phyloP scores from a whole-genome alignment of 441 rosid species.

The Corymbia calophylla region DNA sequence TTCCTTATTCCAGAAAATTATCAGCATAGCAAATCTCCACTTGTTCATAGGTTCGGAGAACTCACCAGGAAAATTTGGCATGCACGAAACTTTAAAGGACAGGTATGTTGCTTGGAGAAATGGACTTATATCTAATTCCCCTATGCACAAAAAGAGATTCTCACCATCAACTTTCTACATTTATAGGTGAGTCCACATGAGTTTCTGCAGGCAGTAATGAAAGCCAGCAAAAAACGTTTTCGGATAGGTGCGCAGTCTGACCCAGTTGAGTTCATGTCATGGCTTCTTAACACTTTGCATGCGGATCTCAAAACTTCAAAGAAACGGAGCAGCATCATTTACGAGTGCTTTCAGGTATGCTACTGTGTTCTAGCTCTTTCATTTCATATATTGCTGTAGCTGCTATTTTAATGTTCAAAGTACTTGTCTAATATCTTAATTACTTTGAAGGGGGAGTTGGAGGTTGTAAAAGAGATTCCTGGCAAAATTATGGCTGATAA shows the following conservation, averaged over 20 bases:
- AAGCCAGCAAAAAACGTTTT: conserved; percentile 78
- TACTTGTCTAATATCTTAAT: conserved; percentile 3
- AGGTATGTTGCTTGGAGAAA: conserved; percentile 37
- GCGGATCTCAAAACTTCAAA: conserved; percentile 54
- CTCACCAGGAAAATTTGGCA: conserved; percentile 96
- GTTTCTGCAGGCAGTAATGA: conserved; percentile 95
- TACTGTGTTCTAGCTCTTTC: background rate
- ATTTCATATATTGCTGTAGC: background rate
- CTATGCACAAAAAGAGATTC: background rate
- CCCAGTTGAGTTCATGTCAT: conserved; percentile 92
- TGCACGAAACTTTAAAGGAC: conserved; percentile 94
- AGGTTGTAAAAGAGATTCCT: conserved; percentile 79
- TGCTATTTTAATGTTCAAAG: background rate
- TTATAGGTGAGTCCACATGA: conserved; percentile 97
- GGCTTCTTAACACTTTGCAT: conserved; percentile 94
- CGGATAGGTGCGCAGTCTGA: conserved; percentile 89
- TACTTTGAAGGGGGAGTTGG: conserved; percentile 65
- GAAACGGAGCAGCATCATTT: conserved; percentile 63
- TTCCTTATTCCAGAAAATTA: conserved; percentile 94
- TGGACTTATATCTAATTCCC: background rate
- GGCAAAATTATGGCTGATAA: conserved; percentile 29
- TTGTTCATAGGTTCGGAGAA: conserved; percentile 95
- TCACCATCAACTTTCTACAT: conserved; percentile 5
- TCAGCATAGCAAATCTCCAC: conserved; percentile 72
- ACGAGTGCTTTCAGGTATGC: conserved; percentile 84